Evolutionary conservation across 306 rosid genomes (phyloP).

Genomic region (Sesbania bispinosa): DNA sequence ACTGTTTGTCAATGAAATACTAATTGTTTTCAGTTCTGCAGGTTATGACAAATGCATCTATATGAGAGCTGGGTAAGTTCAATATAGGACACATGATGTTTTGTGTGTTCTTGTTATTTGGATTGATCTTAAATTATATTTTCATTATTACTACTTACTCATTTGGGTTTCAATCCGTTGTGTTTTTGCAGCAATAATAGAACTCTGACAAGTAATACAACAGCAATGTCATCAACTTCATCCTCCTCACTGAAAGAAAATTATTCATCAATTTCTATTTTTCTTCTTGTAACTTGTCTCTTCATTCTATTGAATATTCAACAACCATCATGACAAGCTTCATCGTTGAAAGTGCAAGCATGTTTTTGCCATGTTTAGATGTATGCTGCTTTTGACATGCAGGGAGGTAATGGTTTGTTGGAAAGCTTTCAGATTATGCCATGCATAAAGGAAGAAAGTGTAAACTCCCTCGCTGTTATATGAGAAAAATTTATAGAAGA

Average conservation of each 20-base stretch:
- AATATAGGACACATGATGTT: neutral
- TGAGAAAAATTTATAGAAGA: too few relatives aligned
- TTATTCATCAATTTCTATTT: constrained; percentile 30
- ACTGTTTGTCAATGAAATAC: constrained; percentile 1
- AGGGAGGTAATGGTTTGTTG: constrained; percentile 10
- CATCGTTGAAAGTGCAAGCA: neutral
- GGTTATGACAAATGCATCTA: constrained; percentile 86
- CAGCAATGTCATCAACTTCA: constrained; percentile 65
- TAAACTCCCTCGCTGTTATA: too few relatives aligned
- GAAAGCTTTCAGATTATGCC: constrained; percentile 1
- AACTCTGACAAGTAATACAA: constrained; percentile 57
- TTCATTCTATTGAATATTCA: constrained; percentile 24
- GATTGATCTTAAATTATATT: neutral
- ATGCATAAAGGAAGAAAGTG: too few relatives aligned
- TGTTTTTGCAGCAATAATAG: constrained; percentile 56
- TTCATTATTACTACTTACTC: too few relatives aligned
- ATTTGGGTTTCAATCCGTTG: too few relatives aligned
- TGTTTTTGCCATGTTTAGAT: constrained; percentile 31
- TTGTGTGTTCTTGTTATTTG: neutral
- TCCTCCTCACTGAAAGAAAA: constrained; percentile 36
- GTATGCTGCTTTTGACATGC: constrained; percentile 25
- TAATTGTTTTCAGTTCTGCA: constrained; percentile 38
- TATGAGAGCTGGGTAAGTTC: constrained; percentile 68
- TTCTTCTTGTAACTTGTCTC: constrained; percentile 33
- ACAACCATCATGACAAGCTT: constrained; percentile 28